Conservation (phyloP, 805 yeast genomes). For the Cyberlindnera nakhonratchasimensis region DNA sequence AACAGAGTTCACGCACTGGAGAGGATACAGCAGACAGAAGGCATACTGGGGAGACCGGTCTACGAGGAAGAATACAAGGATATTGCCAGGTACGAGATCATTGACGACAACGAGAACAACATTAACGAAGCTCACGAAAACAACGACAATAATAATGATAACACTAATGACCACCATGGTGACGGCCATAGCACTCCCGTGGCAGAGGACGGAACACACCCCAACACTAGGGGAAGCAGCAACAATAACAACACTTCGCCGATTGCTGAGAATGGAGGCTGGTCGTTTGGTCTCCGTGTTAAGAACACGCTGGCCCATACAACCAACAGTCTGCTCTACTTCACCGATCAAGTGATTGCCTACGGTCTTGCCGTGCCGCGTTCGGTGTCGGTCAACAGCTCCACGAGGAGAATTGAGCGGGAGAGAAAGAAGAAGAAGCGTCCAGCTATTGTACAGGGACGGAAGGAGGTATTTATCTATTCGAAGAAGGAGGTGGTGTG, state of each 20-base stretch:
- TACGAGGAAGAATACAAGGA: constrained; percentile 58
- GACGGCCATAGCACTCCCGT: constrained; percentile 3
- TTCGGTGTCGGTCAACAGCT: constrained; percentile 36
- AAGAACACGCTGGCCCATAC: constrained; percentile 29
- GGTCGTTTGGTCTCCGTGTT: constrained; percentile 11
- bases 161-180: neutral
- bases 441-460: constrained; percentile 26
- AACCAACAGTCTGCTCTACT: constrained; percentile 37
- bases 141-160: constrained; percentile 1
- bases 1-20: constrained; percentile 58
- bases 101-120: constrained; percentile 23
- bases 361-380: constrained; percentile 57
- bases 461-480: constrained; percentile 40
- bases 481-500: constrained; percentile 40
- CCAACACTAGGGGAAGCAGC: neutral
- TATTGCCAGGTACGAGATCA: constrained; percentile 22
- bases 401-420: constrained; percentile 14
- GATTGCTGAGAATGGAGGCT: neutral
- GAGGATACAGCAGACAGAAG: constrained; percentile 59
- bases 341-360: constrained; percentile 53
- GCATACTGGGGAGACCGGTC: constrained; percentile 70
- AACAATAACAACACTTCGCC: neutral
- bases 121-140: constrained; percentile 6
- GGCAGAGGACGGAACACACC: neutral
- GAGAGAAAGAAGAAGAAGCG: constrained; percentile 21